Conservation (phyloP, 495 filamentous ascomycete species). For the Penicillium atrosanguineum region DNA sequence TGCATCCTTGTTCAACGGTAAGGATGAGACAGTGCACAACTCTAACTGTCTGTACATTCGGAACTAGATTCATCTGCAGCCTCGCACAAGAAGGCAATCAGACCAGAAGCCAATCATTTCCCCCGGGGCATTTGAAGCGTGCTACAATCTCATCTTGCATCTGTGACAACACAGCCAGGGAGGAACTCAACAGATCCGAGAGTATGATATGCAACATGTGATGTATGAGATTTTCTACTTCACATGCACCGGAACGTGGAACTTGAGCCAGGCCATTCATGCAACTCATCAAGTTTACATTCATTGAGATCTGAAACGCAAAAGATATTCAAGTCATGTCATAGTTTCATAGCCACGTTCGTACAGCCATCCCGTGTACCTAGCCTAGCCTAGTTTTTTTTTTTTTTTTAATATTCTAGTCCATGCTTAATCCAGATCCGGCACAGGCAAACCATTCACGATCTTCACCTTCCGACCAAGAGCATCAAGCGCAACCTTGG, state of each 20-base stretch:
- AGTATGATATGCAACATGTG: too few species aligned
- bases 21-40: background rate
- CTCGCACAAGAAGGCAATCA: too few species aligned
- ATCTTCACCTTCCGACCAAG: slow-evolving; percentile 74
- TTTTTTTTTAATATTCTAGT: background rate
- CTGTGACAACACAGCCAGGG: too few species aligned
- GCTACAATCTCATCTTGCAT: too few species aligned
- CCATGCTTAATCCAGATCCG: slow-evolving; percentile 59
- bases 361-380: background rate
- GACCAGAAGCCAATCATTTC: too few species aligned
- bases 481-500: slow-evolving; percentile 66
- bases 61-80: background rate
- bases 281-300: background rate
- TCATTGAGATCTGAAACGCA: background rate
- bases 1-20: too few species aligned
- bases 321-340: background rate
- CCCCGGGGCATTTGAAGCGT: too few species aligned
- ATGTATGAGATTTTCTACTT: too few species aligned
- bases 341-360: background rate
- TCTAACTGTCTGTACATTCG: background rate
- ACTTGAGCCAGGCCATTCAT: background rate
- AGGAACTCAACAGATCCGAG: too few species aligned
- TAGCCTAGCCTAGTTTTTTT: background rate
- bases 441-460: slow-evolving; percentile 78
- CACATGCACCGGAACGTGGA: background rate